Conservation (phyloP, 495 filamentous ascomycete genomes). For the Clohesyomyces aquaticus region DNA sequence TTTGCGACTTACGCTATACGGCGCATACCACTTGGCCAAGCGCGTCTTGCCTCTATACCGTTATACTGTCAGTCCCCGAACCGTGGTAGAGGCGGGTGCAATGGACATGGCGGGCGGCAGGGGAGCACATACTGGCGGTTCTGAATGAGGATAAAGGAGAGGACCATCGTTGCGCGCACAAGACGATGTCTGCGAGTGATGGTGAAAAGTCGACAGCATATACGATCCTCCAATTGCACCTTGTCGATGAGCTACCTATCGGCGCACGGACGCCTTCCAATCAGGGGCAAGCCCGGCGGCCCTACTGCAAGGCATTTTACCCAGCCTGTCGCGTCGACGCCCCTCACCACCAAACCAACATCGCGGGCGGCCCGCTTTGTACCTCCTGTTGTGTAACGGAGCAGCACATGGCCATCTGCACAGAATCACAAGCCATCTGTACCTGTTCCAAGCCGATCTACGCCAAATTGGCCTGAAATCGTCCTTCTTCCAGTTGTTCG, state of each 20-base stretch:
- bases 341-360: background rate
- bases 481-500: background rate
- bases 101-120: conserved; percentile 19
- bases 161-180: conserved; percentile 36
- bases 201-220: conserved; percentile 14
- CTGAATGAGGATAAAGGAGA: conserved; percentile 42
- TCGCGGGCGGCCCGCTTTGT: background rate
- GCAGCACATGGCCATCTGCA: conserved; percentile 18
- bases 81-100: conserved; percentile 1
- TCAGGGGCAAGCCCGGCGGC: no score
- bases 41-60: conserved; percentile 88
- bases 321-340: conserved; percentile 13
- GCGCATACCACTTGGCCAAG: conserved; percentile 97
- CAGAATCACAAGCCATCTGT: conserved; percentile 8
- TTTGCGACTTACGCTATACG: conserved; percentile 70
- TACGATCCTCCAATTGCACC: conserved; percentile 13
- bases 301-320: conserved; percentile 7
- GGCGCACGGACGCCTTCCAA: no score
- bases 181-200: conserved; percentile 19
- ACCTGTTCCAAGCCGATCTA: conserved; percentile 5
- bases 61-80: background rate
- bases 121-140: conserved; percentile 38
- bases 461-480: background rate
- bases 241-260: background rate
- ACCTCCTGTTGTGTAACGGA: conserved; percentile 12